Percentiles rank a stretch among this genome's conserved stretches.
Conservation (phyloP, 2,329 filamentous ascomycete genomes). For the Thermothelomyces thermophilus region DNA sequence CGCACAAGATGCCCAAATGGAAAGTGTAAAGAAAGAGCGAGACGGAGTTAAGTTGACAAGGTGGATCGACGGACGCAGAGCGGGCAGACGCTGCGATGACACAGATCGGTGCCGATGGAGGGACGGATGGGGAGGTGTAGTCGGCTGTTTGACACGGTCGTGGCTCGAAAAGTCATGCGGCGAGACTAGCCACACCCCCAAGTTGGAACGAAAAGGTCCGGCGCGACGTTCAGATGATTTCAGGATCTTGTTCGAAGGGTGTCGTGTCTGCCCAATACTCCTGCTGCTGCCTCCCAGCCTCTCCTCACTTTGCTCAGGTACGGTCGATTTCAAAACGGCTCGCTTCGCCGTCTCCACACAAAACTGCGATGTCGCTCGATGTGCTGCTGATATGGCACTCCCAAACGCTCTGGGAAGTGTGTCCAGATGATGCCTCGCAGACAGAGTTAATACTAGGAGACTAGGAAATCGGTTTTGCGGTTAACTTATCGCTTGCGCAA, state of each 20-base stretch:
- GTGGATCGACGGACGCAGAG: neutral
- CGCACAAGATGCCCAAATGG: constrained; percentile 5
- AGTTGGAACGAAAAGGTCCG: constrained; percentile 3
- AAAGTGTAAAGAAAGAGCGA: constrained; percentile 1
- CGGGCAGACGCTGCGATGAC: neutral
- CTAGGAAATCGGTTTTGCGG: constrained; percentile 5
- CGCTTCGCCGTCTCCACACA: neutral
- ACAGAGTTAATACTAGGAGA: neutral
- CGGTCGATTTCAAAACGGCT: neutral
- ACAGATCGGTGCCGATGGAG: neutral
- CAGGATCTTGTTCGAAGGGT: neutral
- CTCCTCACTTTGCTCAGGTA: neutral
- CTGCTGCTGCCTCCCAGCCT: neutral
- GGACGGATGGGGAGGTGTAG: constrained; percentile 1
- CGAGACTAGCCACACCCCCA: constrained; percentile 1
- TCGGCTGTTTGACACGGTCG: neutral
- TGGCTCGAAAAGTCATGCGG: constrained; percentile 10
- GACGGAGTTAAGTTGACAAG: neutral
- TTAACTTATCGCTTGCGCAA: constrained; percentile 8
- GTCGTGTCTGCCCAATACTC: neutral
- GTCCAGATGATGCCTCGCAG: constrained; percentile 1
- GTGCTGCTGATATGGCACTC: neutral
- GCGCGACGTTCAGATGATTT: constrained; percentile 8
- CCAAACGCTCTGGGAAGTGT: constrained; percentile 1
- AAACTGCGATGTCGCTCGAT: neutral